Evolutionary conservation across 2,329 filamentous ascomycete genomes (phyloP).

Genomic region (Neodidymelliopsis sp.): DNA sequence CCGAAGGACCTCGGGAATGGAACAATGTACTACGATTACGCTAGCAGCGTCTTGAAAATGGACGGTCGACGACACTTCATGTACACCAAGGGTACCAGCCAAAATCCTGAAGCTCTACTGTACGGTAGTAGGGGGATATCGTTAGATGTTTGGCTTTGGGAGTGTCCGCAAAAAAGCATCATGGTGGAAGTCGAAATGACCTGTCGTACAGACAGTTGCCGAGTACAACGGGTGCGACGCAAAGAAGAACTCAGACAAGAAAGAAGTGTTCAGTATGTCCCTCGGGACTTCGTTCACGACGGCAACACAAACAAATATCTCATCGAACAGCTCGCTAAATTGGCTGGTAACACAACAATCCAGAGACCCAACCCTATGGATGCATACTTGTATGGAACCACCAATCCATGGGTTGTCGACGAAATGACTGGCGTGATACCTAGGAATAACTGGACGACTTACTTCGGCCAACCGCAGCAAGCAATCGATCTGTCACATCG

Average conservation of each 20-base stretch:
- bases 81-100: background rate
- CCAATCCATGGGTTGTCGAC: conserved; percentile 1
- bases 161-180: conserved; percentile 15
- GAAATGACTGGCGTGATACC: background rate
- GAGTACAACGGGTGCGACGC: conserved; percentile 2
- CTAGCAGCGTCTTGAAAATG: too few species aligned
- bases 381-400: conserved; percentile 7
- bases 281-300: conserved; percentile 4
- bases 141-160: conserved; percentile 1
- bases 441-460: background rate
- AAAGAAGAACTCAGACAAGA: background rate
- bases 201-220: conserved; percentile 1
- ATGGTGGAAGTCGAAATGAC: conserved; percentile 9
- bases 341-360: background rate
- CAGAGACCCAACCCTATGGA: conserved; percentile 5
- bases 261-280: background rate
- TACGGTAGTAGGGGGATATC: conserved; percentile 4
- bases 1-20: too few species aligned
- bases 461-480: background rate
- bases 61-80: too few species aligned
- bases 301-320: background rate
- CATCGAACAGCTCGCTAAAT: background rate
- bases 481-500: conserved; percentile 6
- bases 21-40: too few species aligned
- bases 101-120: conserved; percentile 1